Percentiles rank a stretch among this genome's conserved stretches.
Evolutionary conservation across 2,329 filamentous ascomycete species (phyloP).

Genomic region (Aspergillus phoenicis): DNA sequence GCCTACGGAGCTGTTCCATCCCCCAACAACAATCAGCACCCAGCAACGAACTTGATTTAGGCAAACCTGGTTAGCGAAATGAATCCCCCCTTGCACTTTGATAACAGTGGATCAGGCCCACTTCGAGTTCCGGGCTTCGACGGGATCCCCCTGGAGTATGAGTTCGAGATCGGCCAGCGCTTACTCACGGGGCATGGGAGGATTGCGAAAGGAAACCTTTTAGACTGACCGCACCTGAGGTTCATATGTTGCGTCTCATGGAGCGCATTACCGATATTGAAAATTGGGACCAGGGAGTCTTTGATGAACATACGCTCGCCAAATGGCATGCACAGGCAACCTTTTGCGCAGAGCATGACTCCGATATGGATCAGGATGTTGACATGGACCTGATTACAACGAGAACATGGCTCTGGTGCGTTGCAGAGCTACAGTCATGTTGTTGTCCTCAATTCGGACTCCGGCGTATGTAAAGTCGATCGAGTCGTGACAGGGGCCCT

Average conservation of each 20-base stretch:
- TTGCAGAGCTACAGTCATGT: slow-evolving; percentile 1
- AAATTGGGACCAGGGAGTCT: background rate
- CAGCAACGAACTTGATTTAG: background rate
- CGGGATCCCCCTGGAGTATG: background rate
- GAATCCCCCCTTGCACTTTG: background rate
- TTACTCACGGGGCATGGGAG: background rate
- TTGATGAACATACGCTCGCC: background rate
- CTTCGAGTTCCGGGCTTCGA: background rate
- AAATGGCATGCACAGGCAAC: background rate
- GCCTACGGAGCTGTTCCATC: too few relatives aligned
- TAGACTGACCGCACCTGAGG: background rate
- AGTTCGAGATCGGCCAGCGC: background rate
- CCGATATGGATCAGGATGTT: background rate
- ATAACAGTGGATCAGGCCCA: background rate
- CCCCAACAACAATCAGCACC: background rate
- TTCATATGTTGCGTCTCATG: slow-evolving; percentile 2
- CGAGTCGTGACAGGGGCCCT: background rate
- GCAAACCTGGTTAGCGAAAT: background rate
- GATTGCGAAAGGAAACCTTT: background rate
- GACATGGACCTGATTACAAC: slow-evolving; percentile 1
- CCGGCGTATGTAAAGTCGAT: background rate
- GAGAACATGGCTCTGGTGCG: slow-evolving; percentile 1
- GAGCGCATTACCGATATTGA: background rate
- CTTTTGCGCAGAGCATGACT: background rate
- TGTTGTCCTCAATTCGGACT: background rate